Evolutionary conservation across 257 asterid genomes (phyloP), one percentile per base, ranked within the genome.

Genomic region (Vinca minor): DNA sequence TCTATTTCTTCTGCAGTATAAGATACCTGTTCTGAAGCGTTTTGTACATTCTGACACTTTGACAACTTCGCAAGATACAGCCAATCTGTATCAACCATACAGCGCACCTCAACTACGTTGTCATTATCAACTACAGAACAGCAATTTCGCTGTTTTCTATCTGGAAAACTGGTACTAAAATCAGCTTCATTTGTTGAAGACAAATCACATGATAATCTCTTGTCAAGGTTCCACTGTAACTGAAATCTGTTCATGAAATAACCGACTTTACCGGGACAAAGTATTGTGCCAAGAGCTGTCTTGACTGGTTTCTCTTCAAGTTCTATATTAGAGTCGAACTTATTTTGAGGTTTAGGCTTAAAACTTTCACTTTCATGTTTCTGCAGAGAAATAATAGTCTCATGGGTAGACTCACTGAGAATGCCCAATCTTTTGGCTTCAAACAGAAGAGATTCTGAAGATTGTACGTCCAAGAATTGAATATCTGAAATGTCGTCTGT

Each of bases 241-340:
- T 73, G 63, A 77, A 79, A 87, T 83, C 96, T 84, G 63, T 82
- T 77, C 98, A 89, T 89, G 78, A 85, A 87, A 79, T 85, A 85
- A 59, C 86, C 90, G 63, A 72, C 71, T 71, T 87, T 73, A 46
- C 88, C 88, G 9, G 78, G 89, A 73, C 45, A 65, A 52, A 92
- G 62, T 55, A 68, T 64, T 64, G 52, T 55, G 41, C 57, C 70
- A 41, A 39, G 68, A 66, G 59, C 63, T 56, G 62, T 69, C 68
- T 61, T 58, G 5, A 68, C 35, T 65, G 62, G 55, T 65, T 58
- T 66, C 44, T 69, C 66, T 53, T 42, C 65, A 71, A 76, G 77
- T 23, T 72, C 69, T n/a, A 68, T 50, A 46, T 48, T 75, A 63
- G 32, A 32, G 18, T 79, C 66, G 1, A 75, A 60, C 57, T 53